These are phyloP conservation scores for Micractinium sp. DNA, from an alignment of 139 green algal genomes.

Conservation along the genomic window DNA sequence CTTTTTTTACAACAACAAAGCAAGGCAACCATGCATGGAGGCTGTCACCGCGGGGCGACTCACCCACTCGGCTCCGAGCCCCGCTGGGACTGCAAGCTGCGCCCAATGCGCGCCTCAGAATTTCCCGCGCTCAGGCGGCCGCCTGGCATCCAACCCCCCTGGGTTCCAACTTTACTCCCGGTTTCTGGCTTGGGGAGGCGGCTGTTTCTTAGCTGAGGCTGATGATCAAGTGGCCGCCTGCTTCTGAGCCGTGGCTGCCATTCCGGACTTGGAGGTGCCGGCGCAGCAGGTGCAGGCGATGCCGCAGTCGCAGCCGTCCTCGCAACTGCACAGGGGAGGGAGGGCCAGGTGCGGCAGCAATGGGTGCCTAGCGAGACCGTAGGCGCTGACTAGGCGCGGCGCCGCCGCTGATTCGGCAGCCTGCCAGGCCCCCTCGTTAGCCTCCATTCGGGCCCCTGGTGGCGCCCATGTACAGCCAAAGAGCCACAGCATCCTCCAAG, in stretches of 20 bases:
- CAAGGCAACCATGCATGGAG: not conserved
- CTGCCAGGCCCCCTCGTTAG: not conserved
- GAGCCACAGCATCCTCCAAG: not conserved
- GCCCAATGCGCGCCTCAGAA: too few relatives aligned
- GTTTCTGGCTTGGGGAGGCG: too few relatives aligned
- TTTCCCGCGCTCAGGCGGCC: too few relatives aligned
- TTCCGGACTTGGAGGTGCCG: not conserved
- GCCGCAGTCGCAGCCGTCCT: slow-evolving; percentile 21
- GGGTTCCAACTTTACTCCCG: too few relatives aligned
- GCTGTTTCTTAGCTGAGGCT: too few relatives aligned
- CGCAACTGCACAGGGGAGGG: not conserved
- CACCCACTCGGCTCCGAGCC: not conserved
- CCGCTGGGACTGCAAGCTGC: not conserved
- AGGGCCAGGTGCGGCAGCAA: not conserved
- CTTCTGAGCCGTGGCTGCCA: not conserved
- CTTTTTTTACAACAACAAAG: too few relatives aligned
- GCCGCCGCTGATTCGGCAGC: not conserved
- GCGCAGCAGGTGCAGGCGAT: slow-evolving; percentile 26
- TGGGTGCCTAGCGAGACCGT: not conserved
- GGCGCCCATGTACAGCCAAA: not conserved
- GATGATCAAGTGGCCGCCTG: not conserved
- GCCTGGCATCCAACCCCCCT: too few relatives aligned
- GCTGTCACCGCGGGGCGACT: not conserved
- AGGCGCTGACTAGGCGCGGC: too few relatives aligned
- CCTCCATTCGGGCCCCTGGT: too few relatives aligned